Percentiles rank a stretch among this genome's conserved stretches.
phyloP scores from a whole-genome alignment of 2,329 filamentous ascomycete genomes.

The Aspergillus terreus region DNA sequence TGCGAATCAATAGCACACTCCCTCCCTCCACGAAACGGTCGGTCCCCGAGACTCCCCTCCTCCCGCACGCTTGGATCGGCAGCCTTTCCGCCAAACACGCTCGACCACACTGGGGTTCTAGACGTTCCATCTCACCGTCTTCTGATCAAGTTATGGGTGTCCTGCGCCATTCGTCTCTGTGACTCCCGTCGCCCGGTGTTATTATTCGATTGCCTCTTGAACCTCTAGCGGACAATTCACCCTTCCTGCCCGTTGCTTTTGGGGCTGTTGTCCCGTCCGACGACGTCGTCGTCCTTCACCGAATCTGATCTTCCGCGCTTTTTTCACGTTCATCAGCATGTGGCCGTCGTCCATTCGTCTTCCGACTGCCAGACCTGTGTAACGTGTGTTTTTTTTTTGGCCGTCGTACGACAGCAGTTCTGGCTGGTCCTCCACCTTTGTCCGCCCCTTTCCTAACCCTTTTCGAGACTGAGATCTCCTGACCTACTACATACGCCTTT shows the following conservation, averaged over 20 bases:
- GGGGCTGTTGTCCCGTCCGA: conserved; percentile 5
- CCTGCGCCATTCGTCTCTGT: conserved; percentile 9
- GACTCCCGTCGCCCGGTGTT: conserved; percentile 14
- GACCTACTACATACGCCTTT: conserved; percentile 14
- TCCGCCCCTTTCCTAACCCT: conserved; percentile 7
- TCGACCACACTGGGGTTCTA: conserved; percentile 17
- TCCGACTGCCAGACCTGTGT: conserved; percentile 27
- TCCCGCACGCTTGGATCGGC: conserved; percentile 8
- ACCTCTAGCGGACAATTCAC: conserved; percentile 6
- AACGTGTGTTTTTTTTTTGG: conserved; percentile 31
- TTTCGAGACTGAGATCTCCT: conserved; percentile 11
- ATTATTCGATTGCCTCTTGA: conserved; percentile 8
- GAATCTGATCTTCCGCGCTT: neutral
- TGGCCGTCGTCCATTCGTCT: conserved; percentile 33
- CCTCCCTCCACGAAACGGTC: neutral
- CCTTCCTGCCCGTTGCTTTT: neutral
- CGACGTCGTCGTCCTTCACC: neutral
- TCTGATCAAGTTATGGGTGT: conserved; percentile 19
- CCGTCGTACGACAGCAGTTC: conserved; percentile 23
- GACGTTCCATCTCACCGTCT: conserved; percentile 19
- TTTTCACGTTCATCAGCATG: conserved; percentile 25
- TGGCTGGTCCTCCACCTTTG: conserved; percentile 16
- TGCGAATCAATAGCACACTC: neutral
- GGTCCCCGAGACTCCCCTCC: conserved; percentile 2
- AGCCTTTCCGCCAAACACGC: conserved; percentile 9